A percentile compares a stretch with the other conserved stretches of the same genome.
Evolutionary conservation across 1,284 basidiomycete genomes (phyloP).

Genomic region (Hortiboletus rubellus): DNA sequence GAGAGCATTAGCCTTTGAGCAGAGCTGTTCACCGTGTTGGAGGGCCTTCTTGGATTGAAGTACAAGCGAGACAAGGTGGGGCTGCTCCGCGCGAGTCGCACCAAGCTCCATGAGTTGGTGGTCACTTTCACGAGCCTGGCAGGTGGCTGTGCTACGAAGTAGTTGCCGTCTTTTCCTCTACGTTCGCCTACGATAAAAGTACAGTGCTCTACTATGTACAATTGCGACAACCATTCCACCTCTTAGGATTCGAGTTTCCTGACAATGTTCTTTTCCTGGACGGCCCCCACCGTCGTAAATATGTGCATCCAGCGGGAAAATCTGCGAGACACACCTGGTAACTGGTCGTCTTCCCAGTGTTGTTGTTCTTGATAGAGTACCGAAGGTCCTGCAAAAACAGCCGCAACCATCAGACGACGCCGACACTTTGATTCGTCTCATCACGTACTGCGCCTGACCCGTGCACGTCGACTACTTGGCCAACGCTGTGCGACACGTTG

Average conservation of each 20-base stretch:
- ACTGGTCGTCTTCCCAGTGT: conserved; percentile 43
- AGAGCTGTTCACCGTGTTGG: conserved; percentile 71
- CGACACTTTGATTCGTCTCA: neutral
- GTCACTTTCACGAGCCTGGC: neutral
- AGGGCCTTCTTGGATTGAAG: conserved; percentile 78
- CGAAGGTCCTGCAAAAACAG: conserved; percentile 27
- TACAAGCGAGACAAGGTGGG: conserved; percentile 70
- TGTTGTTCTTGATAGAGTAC: conserved; percentile 45
- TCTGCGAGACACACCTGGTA: conserved; percentile 35
- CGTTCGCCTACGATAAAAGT: neutral
- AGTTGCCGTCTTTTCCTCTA: too few relatives aligned
- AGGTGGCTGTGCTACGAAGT: conserved; percentile 3
- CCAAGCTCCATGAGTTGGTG: conserved; percentile 16
- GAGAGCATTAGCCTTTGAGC: conserved; percentile 58
- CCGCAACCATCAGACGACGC: neutral
- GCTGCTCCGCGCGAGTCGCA: conserved; percentile 35
- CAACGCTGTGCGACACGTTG: conserved; percentile 41
- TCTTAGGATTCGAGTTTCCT: conserved; percentile 21
- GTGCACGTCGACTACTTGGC: conserved; percentile 37
- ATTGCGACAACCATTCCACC: neutral
- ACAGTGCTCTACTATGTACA: neutral
- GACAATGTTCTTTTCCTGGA: conserved; percentile 44
- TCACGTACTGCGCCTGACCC: conserved; percentile 33
- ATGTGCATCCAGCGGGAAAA: neutral
- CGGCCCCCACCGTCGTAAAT: neutral